Evolutionary conservation across 139 green algal species (phyloP), one percentile per base, ranked within the genome.

Genomic region (Picochlorum sp.): DNA sequence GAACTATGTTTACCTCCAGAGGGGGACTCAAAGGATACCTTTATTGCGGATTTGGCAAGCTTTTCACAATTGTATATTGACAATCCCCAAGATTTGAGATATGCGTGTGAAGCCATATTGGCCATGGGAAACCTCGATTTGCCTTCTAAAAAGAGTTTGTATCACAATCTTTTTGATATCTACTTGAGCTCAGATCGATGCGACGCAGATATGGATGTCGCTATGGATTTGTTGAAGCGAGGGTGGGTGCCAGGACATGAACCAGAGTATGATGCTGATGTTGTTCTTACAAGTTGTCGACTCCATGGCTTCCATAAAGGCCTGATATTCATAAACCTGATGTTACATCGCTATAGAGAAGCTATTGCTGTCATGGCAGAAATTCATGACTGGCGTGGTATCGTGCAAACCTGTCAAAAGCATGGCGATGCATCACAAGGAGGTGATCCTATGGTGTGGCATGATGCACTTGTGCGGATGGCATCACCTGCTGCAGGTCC

Each of bases 251-350:
- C 76, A 0, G 76, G 83, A 2, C 62, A 65, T 2, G 68, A 78
- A 15, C 76, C 86, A 2, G 62, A 64, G 20, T 98, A 97, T 64
- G 84, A 96, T 57, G 65, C 81, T 0, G 83, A 97, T 47, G 77
- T 88, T n/a, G 88, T 86, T n/a, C 71, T 98, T 34, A 78, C 96
- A 57, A 78, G 92, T 32, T 98, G 92, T 76, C 82, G 86, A 55
- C 70, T 92, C 67, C 71, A 81, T 38, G 62, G 47, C 26, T 96
- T 89, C 77, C 57, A 45, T 14, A 37, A 69, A 2, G 90, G 91
- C 6, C 75, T 95, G 30, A 64, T 96, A 24, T 88, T 95, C 49
- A 77, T 98, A 57, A 96, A 96, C 62, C 85, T 65, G 57, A 75
- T 72, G 54, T 74, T 91, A 75, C 51, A 81, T n/a, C 69, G 92